These are phyloP conservation scores for Sesbania bispinosa DNA, from an alignment of 306 rosid genomes.

Conservation along the genomic window DNA sequence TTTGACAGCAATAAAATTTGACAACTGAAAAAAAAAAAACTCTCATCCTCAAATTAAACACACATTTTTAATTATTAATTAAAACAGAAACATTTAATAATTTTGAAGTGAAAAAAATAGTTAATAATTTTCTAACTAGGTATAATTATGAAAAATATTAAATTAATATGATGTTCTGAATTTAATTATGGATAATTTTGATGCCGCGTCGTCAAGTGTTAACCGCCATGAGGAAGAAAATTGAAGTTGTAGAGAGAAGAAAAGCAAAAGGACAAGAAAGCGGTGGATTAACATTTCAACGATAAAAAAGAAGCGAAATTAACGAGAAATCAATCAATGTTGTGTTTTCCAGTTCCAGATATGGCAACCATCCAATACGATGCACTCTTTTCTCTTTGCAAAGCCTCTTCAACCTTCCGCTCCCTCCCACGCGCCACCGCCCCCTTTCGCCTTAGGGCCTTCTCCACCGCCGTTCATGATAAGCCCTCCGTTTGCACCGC, in stretches of 20 bases:
- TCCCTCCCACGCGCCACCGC: slow-evolving; percentile 45
- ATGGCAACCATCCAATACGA: slow-evolving; percentile 71
- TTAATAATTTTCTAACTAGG: too few relatives aligned
- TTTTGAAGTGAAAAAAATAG: too few relatives aligned
- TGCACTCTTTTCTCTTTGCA: slow-evolving; percentile 40
- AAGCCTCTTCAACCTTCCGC: slow-evolving; percentile 44
- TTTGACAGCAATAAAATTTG: too few relatives aligned
- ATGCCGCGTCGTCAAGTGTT: not conserved
- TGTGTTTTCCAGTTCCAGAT: not conserved
- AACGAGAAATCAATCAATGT: not conserved
- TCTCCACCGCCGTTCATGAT: slow-evolving; percentile 48
- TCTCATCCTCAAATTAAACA: too few relatives aligned
- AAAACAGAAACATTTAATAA: too few relatives aligned
- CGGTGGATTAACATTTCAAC: too few relatives aligned
- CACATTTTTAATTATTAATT: too few relatives aligned
- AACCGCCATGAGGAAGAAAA: slow-evolving; percentile 6
- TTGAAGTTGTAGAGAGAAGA: not conserved
- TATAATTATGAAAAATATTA: too few relatives aligned
- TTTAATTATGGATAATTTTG: not conserved
- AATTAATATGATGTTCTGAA: too few relatives aligned
- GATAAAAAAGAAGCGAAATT: not conserved
- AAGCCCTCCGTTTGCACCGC: slow-evolving; percentile 90
- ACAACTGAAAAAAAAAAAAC: too few relatives aligned
- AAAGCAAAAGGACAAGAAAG: not conserved
- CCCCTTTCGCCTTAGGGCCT: slow-evolving; percentile 49